Conservation (phyloP, 1,284 basidiomycete genomes). For the Trichosporon sp. region DNA sequence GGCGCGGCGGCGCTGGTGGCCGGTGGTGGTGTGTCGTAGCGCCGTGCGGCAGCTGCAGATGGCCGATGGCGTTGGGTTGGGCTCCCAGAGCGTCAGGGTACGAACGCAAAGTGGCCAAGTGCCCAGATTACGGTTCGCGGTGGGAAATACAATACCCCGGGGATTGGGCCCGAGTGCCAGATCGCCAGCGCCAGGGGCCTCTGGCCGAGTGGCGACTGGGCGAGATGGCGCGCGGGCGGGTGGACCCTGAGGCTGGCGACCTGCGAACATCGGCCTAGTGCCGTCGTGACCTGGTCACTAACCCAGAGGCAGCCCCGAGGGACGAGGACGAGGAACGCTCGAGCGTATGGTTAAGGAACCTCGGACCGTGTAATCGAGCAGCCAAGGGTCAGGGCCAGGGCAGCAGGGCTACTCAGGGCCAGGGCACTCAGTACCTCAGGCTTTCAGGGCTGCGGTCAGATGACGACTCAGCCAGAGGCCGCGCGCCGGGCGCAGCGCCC, state of each 20-base stretch:
- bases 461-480: background rate
- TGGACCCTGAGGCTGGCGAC: background rate
- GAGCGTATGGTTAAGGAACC: background rate
- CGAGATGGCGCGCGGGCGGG: background rate
- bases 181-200: background rate
- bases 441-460: background rate
- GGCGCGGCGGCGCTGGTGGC: background rate
- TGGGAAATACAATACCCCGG: background rate
- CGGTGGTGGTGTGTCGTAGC: background rate
- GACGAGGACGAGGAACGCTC: background rate
- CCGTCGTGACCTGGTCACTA: background rate
- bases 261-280: background rate
- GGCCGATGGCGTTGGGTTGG: background rate
- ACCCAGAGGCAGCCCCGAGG: too few species aligned
- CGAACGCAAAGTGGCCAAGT: background rate
- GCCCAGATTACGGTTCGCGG: conserved; percentile 2
- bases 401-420: background rate
- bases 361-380: conserved; percentile 6
- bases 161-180: conserved; percentile 5
- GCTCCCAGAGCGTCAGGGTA: background rate
- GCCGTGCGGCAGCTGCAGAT: background rate
- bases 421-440: background rate
- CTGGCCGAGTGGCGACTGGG: background rate
- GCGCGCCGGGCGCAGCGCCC: background rate
- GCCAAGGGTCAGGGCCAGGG: background rate